Evolutionary conservation across 139 green algal genomes (phyloP).

Genomic region (Zygnema circumcarinatum): DNA sequence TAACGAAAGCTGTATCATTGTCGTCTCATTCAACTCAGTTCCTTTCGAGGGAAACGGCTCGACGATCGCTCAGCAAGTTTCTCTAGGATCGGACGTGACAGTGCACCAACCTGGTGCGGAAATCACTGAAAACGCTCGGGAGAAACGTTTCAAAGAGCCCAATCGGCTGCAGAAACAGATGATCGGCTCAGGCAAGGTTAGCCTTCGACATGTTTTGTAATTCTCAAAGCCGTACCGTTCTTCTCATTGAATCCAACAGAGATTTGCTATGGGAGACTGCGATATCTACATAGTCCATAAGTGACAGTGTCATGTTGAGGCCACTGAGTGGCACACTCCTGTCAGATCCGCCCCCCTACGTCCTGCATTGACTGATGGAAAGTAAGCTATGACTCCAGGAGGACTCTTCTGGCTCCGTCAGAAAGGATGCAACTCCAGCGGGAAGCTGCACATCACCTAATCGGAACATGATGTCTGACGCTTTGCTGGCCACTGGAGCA

Average conservation of each 20-base stretch:
- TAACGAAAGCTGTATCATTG: too few species aligned
- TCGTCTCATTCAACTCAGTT: too few species aligned
- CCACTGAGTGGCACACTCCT: too few species aligned
- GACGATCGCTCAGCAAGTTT: slow-evolving; percentile 15
- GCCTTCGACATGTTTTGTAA: background rate
- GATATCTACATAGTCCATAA: too few species aligned
- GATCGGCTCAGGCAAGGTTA: background rate
- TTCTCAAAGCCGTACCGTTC: background rate
- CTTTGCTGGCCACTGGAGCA: background rate
- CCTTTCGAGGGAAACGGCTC: too few species aligned
- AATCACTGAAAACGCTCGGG: background rate
- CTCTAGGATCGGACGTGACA: slow-evolving; percentile 26
- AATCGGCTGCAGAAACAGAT: background rate
- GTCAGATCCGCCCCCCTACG: too few species aligned
- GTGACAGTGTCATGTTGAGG: too few species aligned
- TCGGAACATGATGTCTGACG: slow-evolving; percentile 9
- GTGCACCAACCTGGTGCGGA: background rate
- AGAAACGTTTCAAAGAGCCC: slow-evolving; percentile 20
- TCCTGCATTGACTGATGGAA: too few species aligned
- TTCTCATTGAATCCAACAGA: too few species aligned
- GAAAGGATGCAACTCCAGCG: slow-evolving; percentile 19
- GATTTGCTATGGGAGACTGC: too few species aligned
- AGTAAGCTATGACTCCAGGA: background rate
- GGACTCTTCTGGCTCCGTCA: background rate
- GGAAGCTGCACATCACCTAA: background rate